Conservation (phyloP, 805 yeast species). For the Kodamaea neixiangensis region DNA sequence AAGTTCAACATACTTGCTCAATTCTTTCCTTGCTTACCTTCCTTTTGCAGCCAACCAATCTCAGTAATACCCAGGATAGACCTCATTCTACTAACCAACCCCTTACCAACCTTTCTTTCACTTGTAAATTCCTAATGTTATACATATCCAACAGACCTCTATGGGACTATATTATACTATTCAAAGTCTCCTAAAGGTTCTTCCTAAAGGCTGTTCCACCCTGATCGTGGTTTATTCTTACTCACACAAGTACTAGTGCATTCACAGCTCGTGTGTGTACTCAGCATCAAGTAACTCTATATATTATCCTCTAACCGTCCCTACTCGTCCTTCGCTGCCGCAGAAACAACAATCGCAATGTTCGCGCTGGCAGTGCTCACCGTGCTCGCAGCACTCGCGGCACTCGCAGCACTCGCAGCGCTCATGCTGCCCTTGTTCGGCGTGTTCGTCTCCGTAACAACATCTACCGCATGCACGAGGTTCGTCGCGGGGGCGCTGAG, state of each 20-base stretch:
- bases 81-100: too few species aligned
- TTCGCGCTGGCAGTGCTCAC: constrained; percentile 5
- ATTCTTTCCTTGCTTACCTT: too few species aligned
- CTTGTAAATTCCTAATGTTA: background rate
- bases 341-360: constrained; percentile 17
- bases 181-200: background rate
- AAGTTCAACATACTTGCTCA: too few species aligned
- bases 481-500: background rate
- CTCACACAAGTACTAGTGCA: background rate
- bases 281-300: background rate
- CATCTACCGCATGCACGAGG: background rate
- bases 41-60: too few species aligned
- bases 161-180: background rate
- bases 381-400: constrained; percentile 1
- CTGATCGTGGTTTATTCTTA: background rate
- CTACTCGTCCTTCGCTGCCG: constrained; percentile 9
- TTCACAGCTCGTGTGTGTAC: background rate
- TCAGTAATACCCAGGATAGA: too few species aligned
- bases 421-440: constrained; percentile 2
- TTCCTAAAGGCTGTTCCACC: background rate
- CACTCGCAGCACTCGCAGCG: constrained; percentile 4
- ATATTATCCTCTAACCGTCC: constrained; percentile 1
- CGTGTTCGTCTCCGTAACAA: background rate
- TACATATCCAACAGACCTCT: background rate
- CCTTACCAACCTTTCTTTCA: background rate